These are phyloP conservation scores for Tieghemiomyces parasiticus DNA, from an alignment of 192 early-diverging fungal species.

Conservation along the genomic window DNA sequence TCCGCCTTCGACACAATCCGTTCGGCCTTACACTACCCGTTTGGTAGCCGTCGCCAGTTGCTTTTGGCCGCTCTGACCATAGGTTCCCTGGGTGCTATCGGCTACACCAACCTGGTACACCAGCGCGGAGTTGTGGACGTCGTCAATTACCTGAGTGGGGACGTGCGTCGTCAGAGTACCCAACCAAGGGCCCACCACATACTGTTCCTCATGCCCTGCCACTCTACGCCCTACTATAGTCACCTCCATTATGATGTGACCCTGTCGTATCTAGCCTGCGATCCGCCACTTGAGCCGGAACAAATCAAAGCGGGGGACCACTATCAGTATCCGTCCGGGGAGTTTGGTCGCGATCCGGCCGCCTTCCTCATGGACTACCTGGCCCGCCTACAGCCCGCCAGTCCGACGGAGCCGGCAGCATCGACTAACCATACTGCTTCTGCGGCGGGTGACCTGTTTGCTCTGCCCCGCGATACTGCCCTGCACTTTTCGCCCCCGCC, in stretches of 20 bases:
- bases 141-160: conserved; percentile 49
- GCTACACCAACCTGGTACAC: conserved; percentile 68
- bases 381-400: background rate
- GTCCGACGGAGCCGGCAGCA: background rate
- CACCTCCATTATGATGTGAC: conserved; percentile 50
- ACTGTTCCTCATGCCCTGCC: conserved; percentile 89
- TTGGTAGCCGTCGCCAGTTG: too few species aligned
- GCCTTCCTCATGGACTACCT: conserved; percentile 36
- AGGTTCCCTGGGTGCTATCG: too few species aligned
- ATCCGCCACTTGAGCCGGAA: conserved; percentile 60
- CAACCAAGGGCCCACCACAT: conserved; percentile 29
- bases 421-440: too few species aligned
- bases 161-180: conserved; percentile 34
- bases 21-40: too few species aligned
- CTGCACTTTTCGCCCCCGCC: conserved; percentile 40
- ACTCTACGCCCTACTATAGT: conserved; percentile 90
- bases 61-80: too few species aligned
- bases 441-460: too few species aligned
- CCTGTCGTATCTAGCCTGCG: conserved; percentile 83
- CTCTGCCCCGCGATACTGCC: too few species aligned
- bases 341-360: conserved; percentile 51
- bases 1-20: too few species aligned
- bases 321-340: conserved; percentile 36
- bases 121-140: conserved; percentile 90
- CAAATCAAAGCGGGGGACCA: background rate